Percentiles rank a stretch among this genome's conserved stretches.
phyloP scores from a whole-genome alignment of 257 asterid genomes.

The Cordia subcordata region DNA sequence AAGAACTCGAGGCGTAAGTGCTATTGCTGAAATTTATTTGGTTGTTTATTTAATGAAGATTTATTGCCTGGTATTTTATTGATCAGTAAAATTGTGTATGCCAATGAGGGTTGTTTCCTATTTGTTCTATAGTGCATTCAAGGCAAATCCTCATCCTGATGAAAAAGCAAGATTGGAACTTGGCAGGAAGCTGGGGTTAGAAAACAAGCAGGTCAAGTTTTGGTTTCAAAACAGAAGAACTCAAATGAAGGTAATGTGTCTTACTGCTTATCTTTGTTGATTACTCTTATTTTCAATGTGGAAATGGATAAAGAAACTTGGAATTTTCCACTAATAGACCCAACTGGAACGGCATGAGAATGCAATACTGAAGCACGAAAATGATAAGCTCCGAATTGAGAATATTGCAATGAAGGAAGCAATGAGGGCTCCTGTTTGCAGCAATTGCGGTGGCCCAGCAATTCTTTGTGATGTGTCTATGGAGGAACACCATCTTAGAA shows the following conservation, averaged over 20 bases:
- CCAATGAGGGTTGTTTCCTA: neutral
- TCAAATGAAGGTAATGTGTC: slow-evolving; percentile 70
- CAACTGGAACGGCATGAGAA: slow-evolving; percentile 83
- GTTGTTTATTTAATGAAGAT: neutral
- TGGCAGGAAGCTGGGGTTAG: slow-evolving; percentile 59
- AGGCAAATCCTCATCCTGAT: slow-evolving; percentile 88
- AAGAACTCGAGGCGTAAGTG: slow-evolving; percentile 73
- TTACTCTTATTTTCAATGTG: neutral
- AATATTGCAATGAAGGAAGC: slow-evolving; percentile 67
- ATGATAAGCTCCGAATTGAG: slow-evolving; percentile 75
- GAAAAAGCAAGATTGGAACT: slow-evolving; percentile 77
- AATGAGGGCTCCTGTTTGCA: slow-evolving; percentile 61
- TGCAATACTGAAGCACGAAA: slow-evolving; percentile 60
- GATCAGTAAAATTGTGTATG: neutral
- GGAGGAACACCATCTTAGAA: slow-evolving; percentile 67
- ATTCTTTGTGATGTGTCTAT: slow-evolving; percentile 45
- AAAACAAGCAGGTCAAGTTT: slow-evolving; percentile 69
- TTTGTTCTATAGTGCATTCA: slow-evolving; percentile 48
- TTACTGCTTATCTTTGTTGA: neutral
- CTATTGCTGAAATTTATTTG: neutral
- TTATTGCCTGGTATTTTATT: neutral
- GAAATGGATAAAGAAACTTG: slow-evolving; percentile 6
- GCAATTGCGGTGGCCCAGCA: slow-evolving; percentile 63
- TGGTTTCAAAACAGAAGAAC: slow-evolving; percentile 96
- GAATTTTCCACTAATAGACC: slow-evolving; percentile 33